Evolutionary conservation across 2,329 filamentous ascomycete genomes (phyloP).

Genomic region (Penicillium sp.): DNA sequence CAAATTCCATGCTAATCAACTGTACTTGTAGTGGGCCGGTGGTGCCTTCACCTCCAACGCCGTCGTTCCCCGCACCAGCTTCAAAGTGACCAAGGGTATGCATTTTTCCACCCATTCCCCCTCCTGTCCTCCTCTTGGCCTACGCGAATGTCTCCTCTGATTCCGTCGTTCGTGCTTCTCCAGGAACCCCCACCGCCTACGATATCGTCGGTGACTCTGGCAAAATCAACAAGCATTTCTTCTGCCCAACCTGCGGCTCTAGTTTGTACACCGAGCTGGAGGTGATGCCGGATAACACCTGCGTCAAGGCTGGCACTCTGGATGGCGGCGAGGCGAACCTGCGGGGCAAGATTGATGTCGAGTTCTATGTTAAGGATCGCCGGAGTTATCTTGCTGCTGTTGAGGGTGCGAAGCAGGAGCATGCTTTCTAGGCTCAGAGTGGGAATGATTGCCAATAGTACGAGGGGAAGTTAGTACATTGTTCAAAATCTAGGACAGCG

Average conservation of each 20-base stretch:
- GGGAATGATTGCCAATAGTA: not conserved
- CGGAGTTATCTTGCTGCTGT: slow-evolving; percentile 46
- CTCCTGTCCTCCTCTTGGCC: not conserved
- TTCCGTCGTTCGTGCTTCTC: not conserved
- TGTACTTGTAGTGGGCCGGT: slow-evolving; percentile 48
- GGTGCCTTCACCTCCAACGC: slow-evolving; percentile 59
- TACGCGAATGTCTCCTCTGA: not conserved
- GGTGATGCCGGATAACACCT: slow-evolving; percentile 53
- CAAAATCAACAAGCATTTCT: slow-evolving; percentile 59
- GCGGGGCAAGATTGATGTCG: slow-evolving; percentile 48
- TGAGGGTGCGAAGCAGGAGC: slow-evolving; percentile 53
- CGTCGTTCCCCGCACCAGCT: slow-evolving; percentile 50
- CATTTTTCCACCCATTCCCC: not conserved
- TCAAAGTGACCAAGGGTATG: slow-evolving; percentile 52
- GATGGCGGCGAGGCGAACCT: slow-evolving; percentile 52
- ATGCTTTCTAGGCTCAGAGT: slow-evolving; percentile 17
- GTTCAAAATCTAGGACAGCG: not conserved
- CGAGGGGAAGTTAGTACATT: not conserved
- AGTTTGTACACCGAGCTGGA: slow-evolving; percentile 56
- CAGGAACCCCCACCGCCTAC: slow-evolving; percentile 52
- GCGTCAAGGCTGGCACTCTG: slow-evolving; percentile 55
- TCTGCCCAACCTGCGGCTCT: slow-evolving; percentile 56
- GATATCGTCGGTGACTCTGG: slow-evolving; percentile 53
- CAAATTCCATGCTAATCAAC: not conserved
- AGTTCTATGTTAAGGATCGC: slow-evolving; percentile 57